A percentile compares a stretch with the other conserved stretches of the same genome.
phyloP scores from a whole-genome alignment of 495 filamentous ascomycete genomes.

The Aspergillus conjunctus region DNA sequence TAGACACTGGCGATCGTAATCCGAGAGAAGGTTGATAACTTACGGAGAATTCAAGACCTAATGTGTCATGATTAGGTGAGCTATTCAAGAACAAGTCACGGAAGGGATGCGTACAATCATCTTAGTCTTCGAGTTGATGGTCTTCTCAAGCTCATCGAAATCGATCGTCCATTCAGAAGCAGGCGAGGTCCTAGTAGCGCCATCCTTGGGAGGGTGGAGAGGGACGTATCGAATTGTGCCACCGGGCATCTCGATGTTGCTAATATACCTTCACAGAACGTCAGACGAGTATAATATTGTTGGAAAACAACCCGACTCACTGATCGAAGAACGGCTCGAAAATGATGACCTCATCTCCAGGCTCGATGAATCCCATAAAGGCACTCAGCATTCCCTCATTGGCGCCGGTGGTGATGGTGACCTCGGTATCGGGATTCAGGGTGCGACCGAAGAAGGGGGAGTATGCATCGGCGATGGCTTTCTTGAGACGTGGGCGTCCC shows the following conservation, averaged over 20 bases:
- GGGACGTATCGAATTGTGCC: constrained; percentile 93
- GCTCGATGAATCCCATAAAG: constrained; percentile 96
- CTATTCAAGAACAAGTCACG: not conserved
- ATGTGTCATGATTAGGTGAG: constrained; percentile 17
- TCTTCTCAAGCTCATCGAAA: constrained; percentile 76
- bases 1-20: constrained; percentile 14
- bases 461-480: constrained; percentile 90
- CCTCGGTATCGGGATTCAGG: constrained; percentile 85
- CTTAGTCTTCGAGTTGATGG: constrained; percentile 83
- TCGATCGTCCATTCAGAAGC: constrained; percentile 88
- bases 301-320: constrained; percentile 47
- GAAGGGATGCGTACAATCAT: constrained; percentile 75
- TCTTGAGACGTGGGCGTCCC: constrained; percentile 84
- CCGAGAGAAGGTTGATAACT: constrained; percentile 12
- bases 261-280: constrained; percentile 64
- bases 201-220: constrained; percentile 85
- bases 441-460: constrained; percentile 78
- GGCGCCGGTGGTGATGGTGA: constrained; percentile 93
- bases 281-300: constrained; percentile 7
- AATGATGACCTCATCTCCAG: constrained; percentile 92
- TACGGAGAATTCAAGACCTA: constrained; percentile 51
- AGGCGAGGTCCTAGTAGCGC: constrained; percentile 73
- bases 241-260: constrained; percentile 97
- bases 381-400: constrained; percentile 95
- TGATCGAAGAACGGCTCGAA: constrained; percentile 99